Conservation (phyloP, 2,329 filamentous ascomycete genomes). For the Anthostomella pinea region DNA sequence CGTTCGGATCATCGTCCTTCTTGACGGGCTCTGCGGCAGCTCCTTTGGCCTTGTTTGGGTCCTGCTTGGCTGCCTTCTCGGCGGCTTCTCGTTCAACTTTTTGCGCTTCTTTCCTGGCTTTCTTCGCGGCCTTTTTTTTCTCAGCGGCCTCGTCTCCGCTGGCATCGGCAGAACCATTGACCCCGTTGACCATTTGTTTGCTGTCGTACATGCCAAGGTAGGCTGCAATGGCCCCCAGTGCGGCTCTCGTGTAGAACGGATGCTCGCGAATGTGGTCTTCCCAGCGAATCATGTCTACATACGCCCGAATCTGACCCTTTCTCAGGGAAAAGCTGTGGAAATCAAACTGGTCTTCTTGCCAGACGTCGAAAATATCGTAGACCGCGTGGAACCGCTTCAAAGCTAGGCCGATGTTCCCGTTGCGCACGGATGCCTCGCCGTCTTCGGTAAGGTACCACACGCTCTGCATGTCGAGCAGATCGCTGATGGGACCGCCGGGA, state of each 20-base stretch:
- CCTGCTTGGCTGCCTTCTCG: conserved; percentile 74
- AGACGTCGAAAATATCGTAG: conserved; percentile 90
- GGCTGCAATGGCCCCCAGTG: conserved; percentile 74
- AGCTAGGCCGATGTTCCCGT: conserved; percentile 78
- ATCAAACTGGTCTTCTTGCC: conserved; percentile 98
- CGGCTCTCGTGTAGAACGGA: conserved; percentile 85
- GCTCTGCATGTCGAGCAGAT: conserved; percentile 97
- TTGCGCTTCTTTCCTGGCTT: conserved; percentile 78
- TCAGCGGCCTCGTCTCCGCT: conserved; percentile 60
- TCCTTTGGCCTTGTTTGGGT: conserved; percentile 73
- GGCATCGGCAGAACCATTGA: conserved; percentile 50
- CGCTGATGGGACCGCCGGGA: conserved; percentile 79
- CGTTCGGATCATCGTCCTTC: conserved; percentile 85
- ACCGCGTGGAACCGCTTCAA: conserved; percentile 89
- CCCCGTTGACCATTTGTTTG: conserved; percentile 61
- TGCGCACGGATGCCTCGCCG: conserved; percentile 81
- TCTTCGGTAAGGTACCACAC: conserved; percentile 97
- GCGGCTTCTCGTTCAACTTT: conserved; percentile 74
- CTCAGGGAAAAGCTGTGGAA: conserved; percentile 97
- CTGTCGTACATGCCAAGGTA: conserved; percentile 79
- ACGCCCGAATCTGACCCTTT: conserved; percentile 92
- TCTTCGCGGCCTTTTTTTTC: conserved; percentile 84
- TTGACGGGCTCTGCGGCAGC: conserved; percentile 71
- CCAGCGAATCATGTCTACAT: conserved; percentile 95
- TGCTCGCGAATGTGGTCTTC: conserved; percentile 89